Percentiles rank a stretch among this genome's conserved stretches.
phyloP scores from a whole-genome alignment of 1,284 basidiomycete species.

The Entoloma clypeatum region DNA sequence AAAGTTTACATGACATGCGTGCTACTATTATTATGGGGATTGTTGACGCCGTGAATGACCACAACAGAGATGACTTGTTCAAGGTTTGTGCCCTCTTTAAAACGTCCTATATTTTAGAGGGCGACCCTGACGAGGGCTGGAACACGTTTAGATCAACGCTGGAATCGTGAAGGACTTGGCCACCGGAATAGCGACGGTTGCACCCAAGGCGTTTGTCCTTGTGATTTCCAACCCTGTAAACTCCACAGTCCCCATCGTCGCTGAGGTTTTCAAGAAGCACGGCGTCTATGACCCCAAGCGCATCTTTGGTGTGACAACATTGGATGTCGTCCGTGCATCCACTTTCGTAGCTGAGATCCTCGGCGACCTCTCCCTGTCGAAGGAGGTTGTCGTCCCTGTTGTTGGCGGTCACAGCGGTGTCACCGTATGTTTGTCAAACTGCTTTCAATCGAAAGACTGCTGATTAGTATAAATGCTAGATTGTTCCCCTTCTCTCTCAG shows the following conservation, averaged over 20 bases:
- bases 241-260: constrained; percentile 97
- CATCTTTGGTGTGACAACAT: constrained; percentile 96
- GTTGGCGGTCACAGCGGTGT: constrained; percentile 96
- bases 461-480: constrained; percentile 45
- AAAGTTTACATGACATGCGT: constrained; percentile 9
- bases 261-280: constrained; percentile 91
- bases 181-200: constrained; percentile 77
- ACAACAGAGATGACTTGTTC: constrained; percentile 83
- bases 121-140: constrained; percentile 11
- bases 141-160: constrained; percentile 83
- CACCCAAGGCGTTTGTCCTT: constrained; percentile 91
- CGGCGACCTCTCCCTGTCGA: constrained; percentile 58
- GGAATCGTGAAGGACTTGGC: constrained; percentile 95
- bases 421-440: constrained; percentile 56
- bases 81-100: constrained; percentile 49
- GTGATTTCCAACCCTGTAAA: constrained; percentile 98
- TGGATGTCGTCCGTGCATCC: constrained; percentile 96
- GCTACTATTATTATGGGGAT: background rate
- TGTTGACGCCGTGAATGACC: constrained; percentile 16
- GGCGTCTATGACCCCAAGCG: constrained; percentile 89
- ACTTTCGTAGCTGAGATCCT: constrained; percentile 88
- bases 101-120: constrained; percentile 1
- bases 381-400: constrained; percentile 81
- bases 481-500: constrained; percentile 95
- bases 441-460: background rate